A percentile compares a stretch with the other conserved stretches of the same genome.
Conservation (phyloP, 129 eudicot species). For the Escallonia rubra region DNA sequence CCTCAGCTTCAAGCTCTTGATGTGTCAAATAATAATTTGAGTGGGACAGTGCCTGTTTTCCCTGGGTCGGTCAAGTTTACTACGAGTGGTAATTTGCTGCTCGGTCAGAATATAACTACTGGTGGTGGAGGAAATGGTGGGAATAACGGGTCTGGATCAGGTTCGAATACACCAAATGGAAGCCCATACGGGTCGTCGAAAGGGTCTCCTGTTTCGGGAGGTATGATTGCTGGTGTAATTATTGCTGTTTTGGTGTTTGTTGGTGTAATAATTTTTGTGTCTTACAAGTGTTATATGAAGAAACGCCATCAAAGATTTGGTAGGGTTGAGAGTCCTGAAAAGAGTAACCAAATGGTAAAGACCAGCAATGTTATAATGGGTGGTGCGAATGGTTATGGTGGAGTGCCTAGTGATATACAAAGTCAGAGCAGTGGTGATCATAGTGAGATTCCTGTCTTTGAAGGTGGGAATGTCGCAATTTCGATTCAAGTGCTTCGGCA, state of each 20-base stretch:
- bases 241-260: slow-evolving; percentile 46
- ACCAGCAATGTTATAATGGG: slow-evolving; percentile 11
- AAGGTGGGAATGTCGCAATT: slow-evolving; percentile 65
- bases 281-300: slow-evolving; percentile 47
- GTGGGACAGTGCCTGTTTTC: slow-evolving; percentile 39
- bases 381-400: slow-evolving; percentile 37
- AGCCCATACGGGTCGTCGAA: slow-evolving; percentile 20
- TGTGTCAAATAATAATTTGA: slow-evolving; percentile 49
- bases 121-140: slow-evolving; percentile 6
- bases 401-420: slow-evolving; percentile 53
- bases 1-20: slow-evolving; percentile 31
- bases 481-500: slow-evolving; percentile 46
- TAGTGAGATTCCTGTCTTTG: slow-evolving; percentile 57
- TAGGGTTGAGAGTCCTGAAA: slow-evolving; percentile 47
- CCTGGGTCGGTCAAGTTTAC: slow-evolving; percentile 21
- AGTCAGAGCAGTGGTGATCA: slow-evolving; percentile 65
- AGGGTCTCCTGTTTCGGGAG: slow-evolving; percentile 25
- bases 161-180: slow-evolving; percentile 5
- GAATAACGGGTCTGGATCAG: slow-evolving; percentile 10
- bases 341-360: slow-evolving; percentile 42
- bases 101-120: slow-evolving; percentile 24
- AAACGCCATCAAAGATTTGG: slow-evolving; percentile 47
- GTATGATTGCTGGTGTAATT: slow-evolving; percentile 46
- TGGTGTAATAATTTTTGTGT: slow-evolving; percentile 44
- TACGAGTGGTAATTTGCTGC: slow-evolving; percentile 23